These are phyloP conservation scores for Boletus rubescentipes DNA, from an alignment of 768 basidiomycete genomes.

Conservation along the genomic window DNA sequence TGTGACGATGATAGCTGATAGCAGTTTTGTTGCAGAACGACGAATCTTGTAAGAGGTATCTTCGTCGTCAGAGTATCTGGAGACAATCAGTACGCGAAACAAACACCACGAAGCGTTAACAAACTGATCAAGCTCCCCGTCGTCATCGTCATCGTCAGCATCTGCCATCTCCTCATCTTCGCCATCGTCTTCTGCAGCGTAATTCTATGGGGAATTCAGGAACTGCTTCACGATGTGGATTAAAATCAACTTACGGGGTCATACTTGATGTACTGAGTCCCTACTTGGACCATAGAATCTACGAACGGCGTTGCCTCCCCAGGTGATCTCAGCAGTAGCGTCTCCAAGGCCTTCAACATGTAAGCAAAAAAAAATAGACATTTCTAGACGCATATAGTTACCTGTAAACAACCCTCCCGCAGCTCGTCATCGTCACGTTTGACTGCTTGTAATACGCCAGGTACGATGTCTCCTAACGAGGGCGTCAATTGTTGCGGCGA, in stretches of 20 bases:
- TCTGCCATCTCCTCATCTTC: conserved; percentile 63
- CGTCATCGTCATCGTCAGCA: conserved; percentile 74
- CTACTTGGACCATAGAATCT: conserved; percentile 63
- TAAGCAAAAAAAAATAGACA: conserved; percentile 5
- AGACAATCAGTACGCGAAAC: background rate
- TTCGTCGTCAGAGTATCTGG: conserved; percentile 94
- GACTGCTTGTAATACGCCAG: conserved; percentile 66
- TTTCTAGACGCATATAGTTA: conserved; percentile 22
- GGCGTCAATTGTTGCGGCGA: conserved; percentile 67
- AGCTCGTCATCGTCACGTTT: conserved; percentile 82
- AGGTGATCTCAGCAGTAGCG: conserved; percentile 79
- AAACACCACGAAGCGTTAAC: conserved; percentile 22
- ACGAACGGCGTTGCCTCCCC: conserved; percentile 77
- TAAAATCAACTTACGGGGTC: conserved; percentile 64
- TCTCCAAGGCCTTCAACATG: conserved; percentile 66
- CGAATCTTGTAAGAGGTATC: conserved; percentile 98
- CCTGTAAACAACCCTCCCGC: conserved; percentile 78
- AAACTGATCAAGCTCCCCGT: conserved; percentile 78
- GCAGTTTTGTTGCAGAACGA: conserved; percentile 87
- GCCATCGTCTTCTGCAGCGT: conserved; percentile 68
- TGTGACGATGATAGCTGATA: conserved; percentile 82
- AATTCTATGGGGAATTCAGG: conserved; percentile 53
- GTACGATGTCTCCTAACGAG: conserved; percentile 60
- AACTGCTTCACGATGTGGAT: background rate
- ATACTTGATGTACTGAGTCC: conserved; percentile 80